phyloP scores from a whole-genome alignment of 495 filamentous ascomycete genomes.

The Neurospora cerealis region DNA sequence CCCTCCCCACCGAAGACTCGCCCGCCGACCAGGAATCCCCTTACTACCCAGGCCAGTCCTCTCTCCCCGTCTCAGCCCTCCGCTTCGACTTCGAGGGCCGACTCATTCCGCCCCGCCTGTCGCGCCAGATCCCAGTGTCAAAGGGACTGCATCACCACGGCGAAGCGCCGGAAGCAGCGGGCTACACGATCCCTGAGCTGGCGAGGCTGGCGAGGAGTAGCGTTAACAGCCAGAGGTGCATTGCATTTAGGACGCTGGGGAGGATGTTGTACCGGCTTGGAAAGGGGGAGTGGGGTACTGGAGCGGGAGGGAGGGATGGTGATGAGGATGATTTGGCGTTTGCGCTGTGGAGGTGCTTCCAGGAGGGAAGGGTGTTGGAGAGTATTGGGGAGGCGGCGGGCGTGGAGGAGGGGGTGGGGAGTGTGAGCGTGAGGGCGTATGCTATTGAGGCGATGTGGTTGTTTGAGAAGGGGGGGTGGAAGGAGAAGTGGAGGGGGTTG shows the following conservation, averaged over 20 bases:
- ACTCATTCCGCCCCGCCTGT: conserved; percentile 63
- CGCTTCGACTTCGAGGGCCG: conserved; percentile 81
- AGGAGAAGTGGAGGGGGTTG: conserved; percentile 32
- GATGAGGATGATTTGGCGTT: conserved; percentile 39
- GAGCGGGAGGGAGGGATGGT: conserved; percentile 41
- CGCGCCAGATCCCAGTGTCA: conserved; percentile 58
- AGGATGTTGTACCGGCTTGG: conserved; percentile 78
- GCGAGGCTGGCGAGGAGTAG: conserved; percentile 71
- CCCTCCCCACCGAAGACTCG: conserved; percentile 47
- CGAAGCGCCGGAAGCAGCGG: conserved; percentile 84
- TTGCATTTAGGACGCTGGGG: conserved; percentile 86
- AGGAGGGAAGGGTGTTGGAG: conserved; percentile 64
- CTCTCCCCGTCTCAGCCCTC: conserved; percentile 64
- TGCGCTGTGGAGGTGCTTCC: conserved; percentile 68
- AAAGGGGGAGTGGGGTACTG: conserved; percentile 62
- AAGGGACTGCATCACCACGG: conserved; percentile 90
- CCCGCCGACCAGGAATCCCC: conserved; percentile 53
- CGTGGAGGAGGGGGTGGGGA: conserved; percentile 39
- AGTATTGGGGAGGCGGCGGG: conserved; percentile 57
- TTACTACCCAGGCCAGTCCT: conserved; percentile 66
- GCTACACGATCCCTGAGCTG: conserved; percentile 87
- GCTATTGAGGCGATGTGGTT: conserved; percentile 89
- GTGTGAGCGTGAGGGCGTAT: conserved; percentile 59
- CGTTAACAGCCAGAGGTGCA: conserved; percentile 76
- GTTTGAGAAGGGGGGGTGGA: conserved; percentile 70